Base-by-base conservation (phyloP, 352 stramenopile genomes). In the Phytophthora nicotianae region DNA sequence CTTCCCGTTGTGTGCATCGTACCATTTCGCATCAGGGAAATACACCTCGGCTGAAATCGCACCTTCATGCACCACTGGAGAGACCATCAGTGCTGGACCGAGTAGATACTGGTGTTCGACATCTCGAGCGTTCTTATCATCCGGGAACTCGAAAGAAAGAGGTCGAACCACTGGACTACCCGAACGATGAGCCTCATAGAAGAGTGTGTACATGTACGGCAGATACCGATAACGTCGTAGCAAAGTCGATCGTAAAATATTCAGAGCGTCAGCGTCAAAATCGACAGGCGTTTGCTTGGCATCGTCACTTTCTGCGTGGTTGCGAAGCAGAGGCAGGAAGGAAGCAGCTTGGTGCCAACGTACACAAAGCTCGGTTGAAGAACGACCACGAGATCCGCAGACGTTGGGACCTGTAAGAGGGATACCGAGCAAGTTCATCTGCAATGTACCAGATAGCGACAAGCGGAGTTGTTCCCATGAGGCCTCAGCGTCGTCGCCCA, bases 121-220 rank as follows among this genome's bases (percentile, higher is more conserved):
- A 9, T 74, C 56, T 27, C 59, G 60, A 1, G 63, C 70, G 11
- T 59, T 43, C 17, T 63, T 68, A 38, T 92, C 83, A 3, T 52
- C 46, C 20, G 85, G 78, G 41, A 91, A 96, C 29, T 93, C 83
- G 23, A 93, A 79, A 3, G 70, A 78, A 0, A 96, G 62, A 3
- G 76, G 75, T 6, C 75, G 78, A 47, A 81, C 71, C 9, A 93
- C 79, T 0, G 79, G 67, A 14, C 40, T 65, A 0, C 88, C 88
- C 3, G 62, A 47, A 0, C 41, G 43, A 50, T 90, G 70, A 0
- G 88, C 83, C 21, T 72, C 55, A 55, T 79, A 93, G 21, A 96
- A 83, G 40, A 90, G 74, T 20, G 89, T 91, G 62, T 96, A 96
- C 67, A 95, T 74, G 64, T 92, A 95, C n/a, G 89, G 87, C 27